phyloP scores from a whole-genome alignment of 23 red algal genomes.

The Gracilariopsis chorda region DNA sequence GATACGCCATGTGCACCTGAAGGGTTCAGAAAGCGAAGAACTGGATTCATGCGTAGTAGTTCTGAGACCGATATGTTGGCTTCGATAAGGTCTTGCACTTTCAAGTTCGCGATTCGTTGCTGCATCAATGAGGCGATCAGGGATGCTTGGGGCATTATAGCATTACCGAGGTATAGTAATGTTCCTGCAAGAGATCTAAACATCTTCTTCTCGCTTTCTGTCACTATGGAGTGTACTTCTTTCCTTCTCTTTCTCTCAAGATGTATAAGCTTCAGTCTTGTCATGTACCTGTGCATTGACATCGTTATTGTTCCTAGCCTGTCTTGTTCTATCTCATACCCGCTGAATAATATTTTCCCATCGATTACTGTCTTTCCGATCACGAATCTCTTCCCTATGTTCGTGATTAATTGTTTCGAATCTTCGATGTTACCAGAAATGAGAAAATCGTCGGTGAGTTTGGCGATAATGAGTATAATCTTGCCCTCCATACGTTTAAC shows the following conservation, averaged over 20 bases:
- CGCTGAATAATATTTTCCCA: not conserved
- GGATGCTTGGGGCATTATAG: not conserved
- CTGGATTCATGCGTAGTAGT: no score
- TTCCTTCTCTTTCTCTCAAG: not conserved
- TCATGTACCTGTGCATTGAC: not conserved
- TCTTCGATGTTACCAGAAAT: not conserved
- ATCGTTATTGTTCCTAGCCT: not conserved
- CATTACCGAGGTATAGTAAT: not conserved
- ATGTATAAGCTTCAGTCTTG: not conserved
- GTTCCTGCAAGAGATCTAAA: not conserved
- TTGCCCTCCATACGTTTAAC: not conserved
- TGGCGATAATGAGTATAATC: not conserved
- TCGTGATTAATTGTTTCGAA: not conserved
- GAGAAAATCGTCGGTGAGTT: constrained; percentile 15
- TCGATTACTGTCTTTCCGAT: not conserved
- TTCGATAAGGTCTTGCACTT: no score
- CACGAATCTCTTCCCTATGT: not conserved
- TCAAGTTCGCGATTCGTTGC: no score
- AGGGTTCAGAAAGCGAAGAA: no score
- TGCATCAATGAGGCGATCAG: not conserved
- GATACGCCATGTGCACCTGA: no score
- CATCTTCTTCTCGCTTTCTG: not conserved
- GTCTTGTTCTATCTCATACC: not conserved
- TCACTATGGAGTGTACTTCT: not conserved
- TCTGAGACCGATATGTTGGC: no score